Percentiles rank a stretch among this genome's conserved stretches.
Conservation (phyloP, 176 grass and related monocot genomes). For the Rhynchospora tenuis region DNA sequence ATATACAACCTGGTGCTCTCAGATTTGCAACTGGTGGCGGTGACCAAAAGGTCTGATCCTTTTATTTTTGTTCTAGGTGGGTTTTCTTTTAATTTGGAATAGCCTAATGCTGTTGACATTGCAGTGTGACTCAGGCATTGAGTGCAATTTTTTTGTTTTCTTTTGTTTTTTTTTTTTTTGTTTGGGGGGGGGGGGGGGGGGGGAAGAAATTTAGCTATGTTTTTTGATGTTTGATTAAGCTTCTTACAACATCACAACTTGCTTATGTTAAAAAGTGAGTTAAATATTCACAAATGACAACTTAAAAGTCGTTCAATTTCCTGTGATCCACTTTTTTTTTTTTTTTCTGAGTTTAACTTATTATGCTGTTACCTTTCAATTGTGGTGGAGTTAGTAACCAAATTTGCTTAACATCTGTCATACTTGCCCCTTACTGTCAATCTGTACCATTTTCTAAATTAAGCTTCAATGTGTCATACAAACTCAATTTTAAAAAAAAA, state of each 20-base stretch:
- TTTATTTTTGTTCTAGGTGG: not conserved
- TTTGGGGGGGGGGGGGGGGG: too few species aligned
- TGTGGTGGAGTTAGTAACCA: not conserved
- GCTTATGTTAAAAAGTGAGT: not conserved
- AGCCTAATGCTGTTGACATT: not conserved
- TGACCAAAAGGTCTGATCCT: constrained; percentile 66
- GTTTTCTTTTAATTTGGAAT: not conserved
- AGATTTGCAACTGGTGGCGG: constrained; percentile 90
- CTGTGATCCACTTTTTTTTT: not conserved
- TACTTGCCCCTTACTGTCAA: not conserved
- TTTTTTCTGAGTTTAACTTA: not conserved
- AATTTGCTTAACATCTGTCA: not conserved
- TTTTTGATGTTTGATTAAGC: not conserved
- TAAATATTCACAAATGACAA: not conserved
- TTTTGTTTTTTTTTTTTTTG: too few species aligned
- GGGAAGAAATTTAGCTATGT: not conserved
- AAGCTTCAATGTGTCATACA: too few species aligned
- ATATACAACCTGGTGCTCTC: constrained; percentile 74
- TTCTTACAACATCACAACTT: not conserved
- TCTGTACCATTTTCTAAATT: too few species aligned
- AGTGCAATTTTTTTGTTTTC: not conserved
- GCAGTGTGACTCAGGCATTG: not conserved
- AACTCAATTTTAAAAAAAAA: too few species aligned
- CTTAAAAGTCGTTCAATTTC: not conserved
- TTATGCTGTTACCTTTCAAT: not conserved